Conservation (phyloP, 2,329 filamentous ascomycete genomes). For the Arachnomyces sp. region DNA sequence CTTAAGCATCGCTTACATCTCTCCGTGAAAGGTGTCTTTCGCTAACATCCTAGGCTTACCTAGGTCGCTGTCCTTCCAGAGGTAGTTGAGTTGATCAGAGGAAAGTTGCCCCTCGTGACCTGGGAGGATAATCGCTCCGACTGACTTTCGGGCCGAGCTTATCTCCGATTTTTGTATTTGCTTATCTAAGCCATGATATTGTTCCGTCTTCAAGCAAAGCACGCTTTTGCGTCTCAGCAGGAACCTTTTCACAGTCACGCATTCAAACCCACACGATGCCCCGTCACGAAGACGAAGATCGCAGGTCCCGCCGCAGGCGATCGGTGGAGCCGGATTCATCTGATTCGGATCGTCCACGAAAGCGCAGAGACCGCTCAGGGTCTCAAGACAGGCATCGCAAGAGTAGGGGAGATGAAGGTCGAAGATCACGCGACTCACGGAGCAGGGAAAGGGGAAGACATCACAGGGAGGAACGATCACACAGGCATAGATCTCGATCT, state of each 20-base stretch:
- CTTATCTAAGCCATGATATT: not conserved
- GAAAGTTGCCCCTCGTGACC: no score
- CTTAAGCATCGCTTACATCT: constrained; percentile 39
- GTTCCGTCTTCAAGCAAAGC: constrained; percentile 1
- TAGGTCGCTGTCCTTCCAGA: no score
- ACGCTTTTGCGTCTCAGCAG: no score
- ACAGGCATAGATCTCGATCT: constrained; percentile 9
- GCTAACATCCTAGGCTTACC: no score
- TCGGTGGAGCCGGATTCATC: constrained; percentile 16
- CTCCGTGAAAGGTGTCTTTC: not conserved
- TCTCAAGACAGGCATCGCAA: constrained; percentile 18
- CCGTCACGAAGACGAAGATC: constrained; percentile 14
- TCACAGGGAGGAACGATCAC: constrained; percentile 3
- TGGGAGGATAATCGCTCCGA: no score
- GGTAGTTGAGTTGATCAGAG: no score
- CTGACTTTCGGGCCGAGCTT: no score
- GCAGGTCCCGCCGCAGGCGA: constrained; percentile 15
- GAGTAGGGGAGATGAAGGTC: not conserved
- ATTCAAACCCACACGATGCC: constrained; percentile 25
- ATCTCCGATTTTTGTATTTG: no score
- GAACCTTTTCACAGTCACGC: no score
- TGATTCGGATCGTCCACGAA: constrained; percentile 16
- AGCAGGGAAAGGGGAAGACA: constrained; percentile 1
- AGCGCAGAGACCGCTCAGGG: constrained; percentile 19
- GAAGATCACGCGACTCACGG: not conserved